Percentiles rank a stretch among this genome's conserved stretches.
phyloP scores from a whole-genome alignment of 352 stramenopile species.

The Globisporangium spinosum region DNA sequence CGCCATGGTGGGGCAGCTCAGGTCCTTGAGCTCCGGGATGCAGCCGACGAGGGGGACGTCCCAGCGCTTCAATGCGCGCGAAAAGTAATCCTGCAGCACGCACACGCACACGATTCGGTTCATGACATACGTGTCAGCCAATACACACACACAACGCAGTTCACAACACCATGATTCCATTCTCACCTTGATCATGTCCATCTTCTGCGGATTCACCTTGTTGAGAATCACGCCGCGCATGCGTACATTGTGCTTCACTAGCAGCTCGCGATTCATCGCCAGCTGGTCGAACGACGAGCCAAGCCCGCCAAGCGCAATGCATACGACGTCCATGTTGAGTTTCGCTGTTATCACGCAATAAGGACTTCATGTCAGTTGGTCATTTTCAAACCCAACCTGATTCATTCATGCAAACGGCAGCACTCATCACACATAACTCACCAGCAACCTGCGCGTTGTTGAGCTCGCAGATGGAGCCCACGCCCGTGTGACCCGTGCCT shows the following conservation, averaged over 20 bases:
- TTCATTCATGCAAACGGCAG: background rate
- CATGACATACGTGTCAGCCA: background rate
- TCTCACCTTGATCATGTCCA: constrained; percentile 87
- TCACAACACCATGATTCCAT: background rate
- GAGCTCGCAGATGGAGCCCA: constrained; percentile 88
- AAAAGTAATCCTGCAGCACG: constrained; percentile 75
- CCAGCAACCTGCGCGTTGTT: constrained; percentile 89
- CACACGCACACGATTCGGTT: background rate
- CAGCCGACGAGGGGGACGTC: constrained; percentile 85
- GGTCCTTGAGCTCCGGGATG: constrained; percentile 81
- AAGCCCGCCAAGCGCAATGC: constrained; percentile 70
- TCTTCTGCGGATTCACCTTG: constrained; percentile 87
- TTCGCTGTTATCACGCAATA: constrained; percentile 32
- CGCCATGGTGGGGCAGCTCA: constrained; percentile 82
- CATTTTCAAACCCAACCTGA: background rate
- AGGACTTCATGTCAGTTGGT: background rate
- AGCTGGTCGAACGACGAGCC: constrained; percentile 86
- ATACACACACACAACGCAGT: background rate
- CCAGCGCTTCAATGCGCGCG: constrained; percentile 86
- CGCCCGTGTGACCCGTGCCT: constrained; percentile 91
- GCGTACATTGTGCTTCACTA: constrained; percentile 72
- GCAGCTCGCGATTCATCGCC: constrained; percentile 80
- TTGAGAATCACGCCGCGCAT: constrained; percentile 84
- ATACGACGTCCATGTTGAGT: constrained; percentile 80
- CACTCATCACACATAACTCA: constrained; percentile 22